phyloP scores from a whole-genome alignment of 177 flowering plant genomes.

The Tripterygium wilfordii region DNA sequence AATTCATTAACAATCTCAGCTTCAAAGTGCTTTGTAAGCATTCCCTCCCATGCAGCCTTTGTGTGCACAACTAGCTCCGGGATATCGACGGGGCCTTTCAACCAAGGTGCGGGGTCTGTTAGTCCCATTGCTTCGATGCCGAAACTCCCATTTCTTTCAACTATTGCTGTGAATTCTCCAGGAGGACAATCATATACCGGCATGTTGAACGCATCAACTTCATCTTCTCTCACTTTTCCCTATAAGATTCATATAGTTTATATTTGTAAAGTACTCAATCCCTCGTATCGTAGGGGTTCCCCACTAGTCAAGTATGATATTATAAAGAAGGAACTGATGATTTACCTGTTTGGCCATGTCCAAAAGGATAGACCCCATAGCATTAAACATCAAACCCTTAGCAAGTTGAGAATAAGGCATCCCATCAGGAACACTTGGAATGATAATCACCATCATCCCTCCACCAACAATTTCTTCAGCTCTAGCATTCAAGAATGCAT shows the following conservation, averaged over 20 bases:
- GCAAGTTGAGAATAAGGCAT: not conserved
- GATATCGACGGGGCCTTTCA: too few species aligned
- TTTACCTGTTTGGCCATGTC: constrained; percentile 31
- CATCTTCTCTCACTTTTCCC: constrained; percentile 14
- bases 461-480: constrained; percentile 36
- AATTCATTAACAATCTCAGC: constrained; percentile 10
- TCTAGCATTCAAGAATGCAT: constrained; percentile 29
- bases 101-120: not conserved
- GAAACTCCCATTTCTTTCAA: constrained; percentile 18
- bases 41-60: constrained; percentile 7
- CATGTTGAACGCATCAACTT: constrained; percentile 23
- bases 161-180: constrained; percentile 12
- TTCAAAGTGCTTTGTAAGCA: constrained; percentile 12
- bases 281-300: too few species aligned
- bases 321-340: too few species aligned
- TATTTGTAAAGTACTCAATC: too few species aligned
- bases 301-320: too few species aligned
- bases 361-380: constrained; percentile 18
- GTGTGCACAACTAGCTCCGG: too few species aligned
- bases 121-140: constrained; percentile 22
- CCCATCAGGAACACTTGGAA: constrained; percentile 9
- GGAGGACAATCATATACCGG: constrained; percentile 19
- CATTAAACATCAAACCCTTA: constrained; percentile 3
- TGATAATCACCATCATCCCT: constrained; percentile 28
- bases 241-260: not conserved